phyloP scores from a whole-genome alignment of 2,329 filamentous ascomycete species.

The Trichoderma sp. region DNA sequence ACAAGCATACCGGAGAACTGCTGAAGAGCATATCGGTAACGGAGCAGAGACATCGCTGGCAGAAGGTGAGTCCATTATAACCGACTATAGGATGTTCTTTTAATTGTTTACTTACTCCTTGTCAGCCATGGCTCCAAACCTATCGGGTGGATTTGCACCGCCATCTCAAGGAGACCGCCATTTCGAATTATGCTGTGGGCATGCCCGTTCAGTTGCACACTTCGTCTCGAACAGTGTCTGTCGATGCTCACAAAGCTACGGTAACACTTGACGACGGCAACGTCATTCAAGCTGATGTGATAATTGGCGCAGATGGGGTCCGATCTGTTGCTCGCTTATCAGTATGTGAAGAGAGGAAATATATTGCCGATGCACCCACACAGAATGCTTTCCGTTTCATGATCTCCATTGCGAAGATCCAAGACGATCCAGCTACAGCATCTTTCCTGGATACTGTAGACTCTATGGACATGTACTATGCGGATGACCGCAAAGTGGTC shows the following conservation, averaged over 20 bases:
- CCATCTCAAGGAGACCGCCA: not conserved
- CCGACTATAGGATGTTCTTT: not conserved
- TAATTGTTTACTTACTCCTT: not conserved
- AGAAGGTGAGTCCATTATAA: not conserved
- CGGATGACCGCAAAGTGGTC: not conserved
- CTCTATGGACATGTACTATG: not conserved
- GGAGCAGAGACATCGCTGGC: not conserved
- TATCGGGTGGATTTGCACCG: not conserved
- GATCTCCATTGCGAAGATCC: not conserved
- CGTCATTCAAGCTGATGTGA: not conserved
- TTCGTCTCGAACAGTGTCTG: not conserved
- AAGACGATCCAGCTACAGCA: not conserved
- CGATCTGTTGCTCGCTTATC: not conserved
- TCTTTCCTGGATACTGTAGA: not conserved
- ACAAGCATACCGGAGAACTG: too few relatives aligned
- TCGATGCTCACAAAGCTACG: not conserved
- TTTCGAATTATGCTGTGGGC: not conserved
- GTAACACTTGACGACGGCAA: not conserved
- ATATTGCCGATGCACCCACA: too few relatives aligned
- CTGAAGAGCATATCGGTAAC: too few relatives aligned
- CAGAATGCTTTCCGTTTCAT: not conserved
- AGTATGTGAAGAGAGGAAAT: too few relatives aligned
- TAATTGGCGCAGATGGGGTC: too few relatives aligned
- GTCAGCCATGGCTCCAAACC: not conserved
- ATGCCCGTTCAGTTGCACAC: not conserved